These are phyloP conservation scores for Ogataea philodendri DNA, from an alignment of 805 yeast species.

Conservation along the genomic window DNA sequence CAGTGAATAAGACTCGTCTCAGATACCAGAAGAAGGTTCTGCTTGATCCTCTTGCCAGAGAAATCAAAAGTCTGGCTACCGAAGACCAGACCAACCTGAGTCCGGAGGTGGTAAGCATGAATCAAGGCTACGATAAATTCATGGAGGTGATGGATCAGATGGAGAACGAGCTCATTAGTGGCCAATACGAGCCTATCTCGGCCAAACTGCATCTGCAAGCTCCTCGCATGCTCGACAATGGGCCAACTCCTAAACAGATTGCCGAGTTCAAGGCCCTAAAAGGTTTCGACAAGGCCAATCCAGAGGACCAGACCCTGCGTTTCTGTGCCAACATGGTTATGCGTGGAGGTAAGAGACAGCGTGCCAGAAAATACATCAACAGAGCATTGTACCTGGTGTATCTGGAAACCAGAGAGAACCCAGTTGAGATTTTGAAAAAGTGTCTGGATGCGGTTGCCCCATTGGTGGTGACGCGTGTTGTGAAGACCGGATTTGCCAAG, in stretches of 20 bases:
- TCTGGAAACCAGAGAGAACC: slow-evolving; percentile 72
- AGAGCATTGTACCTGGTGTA: slow-evolving; percentile 79
- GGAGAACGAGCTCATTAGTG: slow-evolving; percentile 28
- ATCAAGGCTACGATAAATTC: slow-evolving; percentile 31
- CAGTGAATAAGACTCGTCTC: slow-evolving; percentile 3
- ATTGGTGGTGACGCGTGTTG: slow-evolving; percentile 69
- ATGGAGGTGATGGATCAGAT: slow-evolving; percentile 31
- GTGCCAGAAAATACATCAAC: slow-evolving; percentile 69
- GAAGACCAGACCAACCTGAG: slow-evolving; percentile 28
- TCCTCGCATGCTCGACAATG: slow-evolving; percentile 37
- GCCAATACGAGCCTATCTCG: slow-evolving; percentile 23
- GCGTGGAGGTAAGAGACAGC: slow-evolving; percentile 86
- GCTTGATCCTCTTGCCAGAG: slow-evolving; percentile 9
- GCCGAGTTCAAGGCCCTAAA: slow-evolving; percentile 51
- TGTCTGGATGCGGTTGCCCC: slow-evolving; percentile 84
- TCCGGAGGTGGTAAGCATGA: slow-evolving; percentile 24
- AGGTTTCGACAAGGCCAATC: slow-evolving; percentile 55
- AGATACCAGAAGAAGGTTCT: slow-evolving; percentile 5
- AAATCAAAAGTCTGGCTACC: slow-evolving; percentile 12
- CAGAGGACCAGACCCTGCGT: slow-evolving; percentile 67
- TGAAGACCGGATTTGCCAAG: slow-evolving; percentile 84
- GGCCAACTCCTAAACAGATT: slow-evolving; percentile 64
- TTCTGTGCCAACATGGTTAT: slow-evolving; percentile 83
- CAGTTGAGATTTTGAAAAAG: slow-evolving; percentile 69
- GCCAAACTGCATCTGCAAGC: slow-evolving; percentile 19